Base-by-base conservation (phyloP, 768 basidiomycete genomes). In the Pulveroboletus ravenelii region DNA sequence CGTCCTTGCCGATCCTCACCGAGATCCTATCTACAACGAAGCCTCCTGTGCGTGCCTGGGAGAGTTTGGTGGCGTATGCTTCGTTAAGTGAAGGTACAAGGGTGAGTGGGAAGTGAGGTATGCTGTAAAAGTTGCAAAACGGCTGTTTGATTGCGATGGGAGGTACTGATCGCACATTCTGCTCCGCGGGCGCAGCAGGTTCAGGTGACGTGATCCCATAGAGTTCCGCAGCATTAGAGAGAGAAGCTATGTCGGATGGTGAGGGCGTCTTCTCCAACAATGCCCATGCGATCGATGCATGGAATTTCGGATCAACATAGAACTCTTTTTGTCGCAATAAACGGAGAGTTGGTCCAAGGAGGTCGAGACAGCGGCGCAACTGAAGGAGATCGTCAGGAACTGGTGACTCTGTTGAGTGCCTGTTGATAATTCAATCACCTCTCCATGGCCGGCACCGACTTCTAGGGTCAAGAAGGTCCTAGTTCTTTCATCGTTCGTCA, bases 261-360 rank as follows among this genome's bases (percentile, higher is more conserved):
- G 53, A 30, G 9, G 54, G 40, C 30, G 48, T 15, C 37, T 54
- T 53, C 31, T 79, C 73, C 44, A 91, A 78, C 39, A 92, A 74
- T 13, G 84, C 82, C 93, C 94, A 96, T 10, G 84, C 91, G 48
- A 96, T 82, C 2, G 92, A 94, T 12, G 87, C 78, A 63, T 97
- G 94, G 61, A 93, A 96, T 40, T 84, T 80, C 17, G 94, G 92
- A 29, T 80, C 71, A 31, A 72, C 61, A 69, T 97, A 95, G 68
- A 90, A 96, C 49, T 79, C 77, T 55, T 85, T 83, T 57, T 94
- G 87, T 47, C 85, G 83, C 31, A 90, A 71, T 3, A 67, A 62
- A 27, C 70, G 70, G 41, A 95, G 70, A 7, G 75, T 71, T 1
- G 86, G 84, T 5, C 76, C 72, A 37, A 96, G 67, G 20, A 73